Base-by-base conservation (phyloP, 768 basidiomycete species). In the Tephrocybe sp. region DNA sequence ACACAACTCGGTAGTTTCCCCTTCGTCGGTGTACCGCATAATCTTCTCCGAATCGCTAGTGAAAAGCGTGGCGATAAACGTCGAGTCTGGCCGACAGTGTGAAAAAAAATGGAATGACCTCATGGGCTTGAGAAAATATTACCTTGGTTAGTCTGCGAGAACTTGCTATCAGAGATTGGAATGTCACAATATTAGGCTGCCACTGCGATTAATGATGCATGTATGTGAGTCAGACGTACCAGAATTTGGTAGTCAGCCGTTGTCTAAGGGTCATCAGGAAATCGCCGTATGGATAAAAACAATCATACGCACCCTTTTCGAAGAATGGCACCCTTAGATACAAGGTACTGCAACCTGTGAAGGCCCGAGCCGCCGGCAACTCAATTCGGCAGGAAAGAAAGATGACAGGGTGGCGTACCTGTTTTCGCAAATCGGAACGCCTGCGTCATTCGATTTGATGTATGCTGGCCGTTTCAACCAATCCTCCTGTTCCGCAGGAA, bases 1-100 rank as follows among this genome's bases (percentile, higher is more conserved):
- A 72, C 88, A 90, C 41, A 90, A 68, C 63, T 90, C 88, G 54
- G 64, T 71, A 3, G 81, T 84, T 61, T 88, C 88, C 24, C 88
- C 88, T 72, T 93, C 91, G 63, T 93, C 91, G 1, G 85, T 89
- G 60, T 93, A 93, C 56, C 90, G 76, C 86, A 89, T 85, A 39
- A 85, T 74, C 60, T 74, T 81, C 59, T 88, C 86, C n/a, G 74
- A 70, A 51, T 90, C 87, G 37, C 85, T 86, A 8, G 88, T 89
- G 66, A 83, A 93, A 51, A 93, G 69, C 45, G 87, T 83, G n/a
- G 90, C 90, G 45, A 90, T 83, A 58, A 93, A 93, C 39, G 82
- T 71, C 24, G 84, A 84, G 68, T 93, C 90, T 88, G 39, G 12
- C n/a, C 50, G 26, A 48, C 49, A 33, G 45, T 55, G 32, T 45